Evolutionary conservation across 169 alveolate species (phyloP), one percentile per base, ranked within the genome.

Genomic region (Plasmodium gaboni): DNA sequence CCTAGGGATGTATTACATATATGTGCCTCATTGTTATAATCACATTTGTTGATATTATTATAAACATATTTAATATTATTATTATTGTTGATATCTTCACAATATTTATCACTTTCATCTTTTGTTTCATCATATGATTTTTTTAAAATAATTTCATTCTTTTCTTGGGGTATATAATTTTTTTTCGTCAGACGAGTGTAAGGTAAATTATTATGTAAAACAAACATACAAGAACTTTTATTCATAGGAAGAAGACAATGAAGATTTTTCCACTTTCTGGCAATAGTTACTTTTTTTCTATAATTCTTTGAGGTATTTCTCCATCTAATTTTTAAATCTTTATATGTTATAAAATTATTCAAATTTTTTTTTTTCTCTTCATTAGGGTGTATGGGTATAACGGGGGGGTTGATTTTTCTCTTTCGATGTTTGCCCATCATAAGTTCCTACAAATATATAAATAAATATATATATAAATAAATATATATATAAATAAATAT

Each of bases 341-440:
- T 89, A 50, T 94, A 94, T 48, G 96, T 94, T 87, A 92, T 95
- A 61, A 94, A 94, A 19, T 78, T 74, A 51, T 94, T 92, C 83
- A 94, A 85, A 19, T 94, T 94, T 80, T 94, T 94, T 76, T 92
- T 94, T 13, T 78, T 92, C 38, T 94, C 96, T 57, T 88, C 92
- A 51, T 88, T 92, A 13, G 97, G 97, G 53, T 95, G 97, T 3
- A 95, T 78, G 38, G 97, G 97, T 42, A 91, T 91, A 60, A 93
- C 55, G 10, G 97, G 97, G 0, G 97, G 97, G 63, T 93, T 87
- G 32, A 94, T 92, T 70, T 88, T 87, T 42, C 96, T 80, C 64
- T 94, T 73, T 57, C 95, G 73, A 85, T 95, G 97, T 67, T 95
- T 95, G 12, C 97, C 97, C 1, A 88, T 72, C 73, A 94, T 93